Evolutionary conservation across 805 yeast species (phyloP), one percentile per base, ranked within the genome.

Genomic region (Candida germanica): DNA sequence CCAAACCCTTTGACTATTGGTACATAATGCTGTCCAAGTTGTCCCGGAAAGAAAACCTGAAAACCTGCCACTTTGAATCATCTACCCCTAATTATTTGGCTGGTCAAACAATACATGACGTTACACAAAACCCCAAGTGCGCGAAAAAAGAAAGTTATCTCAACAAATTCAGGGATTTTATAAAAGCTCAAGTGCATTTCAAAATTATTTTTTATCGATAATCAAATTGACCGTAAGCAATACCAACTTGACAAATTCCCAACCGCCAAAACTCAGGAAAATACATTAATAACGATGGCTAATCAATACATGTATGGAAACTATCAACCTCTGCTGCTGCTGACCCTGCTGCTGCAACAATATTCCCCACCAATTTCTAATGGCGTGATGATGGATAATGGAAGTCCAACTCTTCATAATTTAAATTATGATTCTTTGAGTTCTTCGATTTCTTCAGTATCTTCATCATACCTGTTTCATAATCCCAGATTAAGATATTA

Each of bases 401-500:
- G 28, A 7, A 56, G 64, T 22, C 67, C 68, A 12, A 54, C 58
- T 12, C 59, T 60, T 39, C 16, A 30, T 30, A 36, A 36, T 21
- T 20, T 36, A n/a, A 57, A 50, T 37, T 45, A 45, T 36, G 49
- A 45, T 26, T 37, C 33, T 11, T 29, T 38, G 33, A 40, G 43
- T 6, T 36, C 46, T 4, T 36, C 42, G 8, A 24, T 35, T 12
- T 36, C 44, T 6, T 36, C 46, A 12, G 16, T 40, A 3, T 48
- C 53, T 11, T 40, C 54, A 15, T 38, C 47, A 23, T 64, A 64
- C 42, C 56, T 71, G 11, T 56, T 69, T 43, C 74, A 71, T 36
- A 65, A 71, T 20, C 71, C 72, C 15, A 58, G 82, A 27, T 73
- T 79, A 26, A 62, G 80, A 46, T 75, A 76, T 50, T 73, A 75